Percentiles rank a stretch among this genome's conserved stretches.
Conservation (phyloP, 345 rosid genomes). For the Diplotaxis tenuifolia region DNA sequence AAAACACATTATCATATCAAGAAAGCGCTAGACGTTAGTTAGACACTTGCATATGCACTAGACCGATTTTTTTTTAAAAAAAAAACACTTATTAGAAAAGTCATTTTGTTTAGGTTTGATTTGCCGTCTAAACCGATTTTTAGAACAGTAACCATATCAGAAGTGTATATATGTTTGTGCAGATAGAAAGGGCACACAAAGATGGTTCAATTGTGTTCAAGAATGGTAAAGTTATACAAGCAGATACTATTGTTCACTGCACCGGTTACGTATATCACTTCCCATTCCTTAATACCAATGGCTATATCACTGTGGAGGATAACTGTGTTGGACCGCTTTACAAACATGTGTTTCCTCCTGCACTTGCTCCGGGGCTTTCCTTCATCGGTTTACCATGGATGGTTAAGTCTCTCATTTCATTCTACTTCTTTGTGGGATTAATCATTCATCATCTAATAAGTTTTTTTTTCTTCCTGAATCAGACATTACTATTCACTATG, state of each 20-base stretch:
- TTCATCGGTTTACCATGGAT: constrained; percentile 79
- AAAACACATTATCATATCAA: background rate
- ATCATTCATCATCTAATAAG: background rate
- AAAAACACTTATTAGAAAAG: too few species aligned
- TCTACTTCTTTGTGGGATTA: background rate
- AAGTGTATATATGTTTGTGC: constrained; percentile 28
- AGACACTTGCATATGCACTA: background rate
- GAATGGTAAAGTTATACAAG: constrained; percentile 50
- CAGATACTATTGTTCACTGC: constrained; percentile 73
- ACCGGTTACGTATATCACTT: constrained; percentile 86
- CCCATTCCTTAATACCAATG: constrained; percentile 78
- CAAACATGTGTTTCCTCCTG: constrained; percentile 77
- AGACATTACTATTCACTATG: constrained; percentile 29
- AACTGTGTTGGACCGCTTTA: constrained; percentile 79
- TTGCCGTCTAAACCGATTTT: too few species aligned
- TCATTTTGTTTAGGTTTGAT: background rate
- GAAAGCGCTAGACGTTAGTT: background rate
- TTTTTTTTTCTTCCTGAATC: background rate
- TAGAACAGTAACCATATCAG: background rate
- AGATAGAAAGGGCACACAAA: constrained; percentile 57
- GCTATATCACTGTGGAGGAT: constrained; percentile 63
- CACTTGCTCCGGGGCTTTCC: constrained; percentile 69
- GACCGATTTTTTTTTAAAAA: too few species aligned
- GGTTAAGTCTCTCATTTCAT: constrained; percentile 41
- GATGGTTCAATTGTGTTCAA: constrained; percentile 65